Evolutionary conservation across 1,139 yeast genomes (phyloP).

Genomic region (Blastobotrys serpentis): DNA sequence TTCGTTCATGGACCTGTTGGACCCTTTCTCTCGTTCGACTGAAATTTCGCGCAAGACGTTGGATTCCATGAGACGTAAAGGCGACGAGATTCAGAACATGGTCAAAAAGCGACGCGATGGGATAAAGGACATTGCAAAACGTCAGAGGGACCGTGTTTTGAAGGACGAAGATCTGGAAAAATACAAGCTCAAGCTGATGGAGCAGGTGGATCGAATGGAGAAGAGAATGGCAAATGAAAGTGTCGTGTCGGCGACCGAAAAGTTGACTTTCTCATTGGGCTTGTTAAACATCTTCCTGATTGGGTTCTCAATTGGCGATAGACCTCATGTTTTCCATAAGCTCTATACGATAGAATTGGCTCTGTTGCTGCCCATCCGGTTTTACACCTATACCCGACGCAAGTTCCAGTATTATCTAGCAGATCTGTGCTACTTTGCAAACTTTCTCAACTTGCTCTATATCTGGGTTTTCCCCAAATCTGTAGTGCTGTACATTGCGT

Average conservation of each 20-base stretch:
- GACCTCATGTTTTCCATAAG: constrained; percentile 74
- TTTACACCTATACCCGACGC: constrained; percentile 75
- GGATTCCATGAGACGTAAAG: constrained; percentile 31
- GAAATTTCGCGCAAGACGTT: constrained; percentile 32
- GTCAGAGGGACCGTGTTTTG: constrained; percentile 29
- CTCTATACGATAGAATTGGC: constrained; percentile 64
- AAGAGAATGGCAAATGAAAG: constrained; percentile 45
- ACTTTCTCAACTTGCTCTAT: constrained; percentile 62
- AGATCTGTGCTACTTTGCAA: constrained; percentile 91
- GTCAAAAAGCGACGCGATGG: constrained; percentile 18
- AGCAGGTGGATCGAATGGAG: constrained; percentile 57
- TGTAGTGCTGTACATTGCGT: constrained; percentile 67
- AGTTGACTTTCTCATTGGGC: constrained; percentile 75
- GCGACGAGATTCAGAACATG: constrained; percentile 34
- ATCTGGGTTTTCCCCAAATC: constrained; percentile 84
- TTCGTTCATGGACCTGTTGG: constrained; percentile 37
- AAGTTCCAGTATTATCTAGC: constrained; percentile 87
- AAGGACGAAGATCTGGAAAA: constrained; percentile 39
- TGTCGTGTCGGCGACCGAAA: constrained; percentile 63
- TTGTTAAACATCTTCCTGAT: constrained; percentile 64
- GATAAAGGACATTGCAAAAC: constrained; percentile 5
- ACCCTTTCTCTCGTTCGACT: constrained; percentile 36
- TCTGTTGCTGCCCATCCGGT: constrained; percentile 77
- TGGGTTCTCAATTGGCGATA: constrained; percentile 76
- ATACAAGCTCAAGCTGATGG: constrained; percentile 31